These are phyloP conservation scores for Corinectria fuckeliana DNA, from an alignment of 2,329 filamentous ascomycete species.

Conservation along the genomic window DNA sequence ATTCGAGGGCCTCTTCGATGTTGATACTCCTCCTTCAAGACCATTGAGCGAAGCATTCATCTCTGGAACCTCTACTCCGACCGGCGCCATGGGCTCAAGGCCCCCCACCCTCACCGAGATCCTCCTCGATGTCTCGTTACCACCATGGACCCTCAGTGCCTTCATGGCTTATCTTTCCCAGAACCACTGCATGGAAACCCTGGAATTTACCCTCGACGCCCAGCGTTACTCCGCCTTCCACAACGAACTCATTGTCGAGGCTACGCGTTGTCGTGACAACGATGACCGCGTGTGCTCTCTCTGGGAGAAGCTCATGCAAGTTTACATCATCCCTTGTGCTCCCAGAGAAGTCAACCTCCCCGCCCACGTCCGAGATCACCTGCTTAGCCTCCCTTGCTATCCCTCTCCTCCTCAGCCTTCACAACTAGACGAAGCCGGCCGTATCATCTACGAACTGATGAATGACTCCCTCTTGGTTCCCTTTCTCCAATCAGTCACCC, in stretches of 20 bases:
- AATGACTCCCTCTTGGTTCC: conserved; percentile 94
- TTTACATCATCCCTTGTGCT: conserved; percentile 86
- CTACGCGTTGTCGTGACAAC: conserved; percentile 47
- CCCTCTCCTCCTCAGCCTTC: conserved; percentile 75
- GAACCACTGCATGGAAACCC: conserved; percentile 94
- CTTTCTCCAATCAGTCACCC: conserved; percentile 76
- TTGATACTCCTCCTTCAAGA: conserved; percentile 52
- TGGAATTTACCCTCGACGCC: conserved; percentile 96
- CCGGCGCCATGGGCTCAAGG: conserved; percentile 40
- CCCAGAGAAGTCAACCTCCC: conserved; percentile 91
- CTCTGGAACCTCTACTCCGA: conserved; percentile 48
- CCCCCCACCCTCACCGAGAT: conserved; percentile 84
- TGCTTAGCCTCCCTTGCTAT: conserved; percentile 65
- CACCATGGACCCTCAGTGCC: conserved; percentile 88
- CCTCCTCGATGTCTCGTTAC: conserved; percentile 81
- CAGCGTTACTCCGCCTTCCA: conserved; percentile 77
- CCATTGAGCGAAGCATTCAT: conserved; percentile 56
- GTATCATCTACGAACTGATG: conserved; percentile 94
- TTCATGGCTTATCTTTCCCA: conserved; percentile 98
- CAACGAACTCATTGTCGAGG: conserved; percentile 49
- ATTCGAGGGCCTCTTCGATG: conserved; percentile 54
- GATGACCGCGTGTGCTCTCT: conserved; percentile 76
- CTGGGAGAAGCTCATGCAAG: conserved; percentile 87
- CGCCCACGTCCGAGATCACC: conserved; percentile 79
- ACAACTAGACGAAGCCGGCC: conserved; percentile 80